Evolutionary conservation across 2,329 filamentous ascomycete genomes (phyloP).

Genomic region (Arthrinium phaeospermum): DNA sequence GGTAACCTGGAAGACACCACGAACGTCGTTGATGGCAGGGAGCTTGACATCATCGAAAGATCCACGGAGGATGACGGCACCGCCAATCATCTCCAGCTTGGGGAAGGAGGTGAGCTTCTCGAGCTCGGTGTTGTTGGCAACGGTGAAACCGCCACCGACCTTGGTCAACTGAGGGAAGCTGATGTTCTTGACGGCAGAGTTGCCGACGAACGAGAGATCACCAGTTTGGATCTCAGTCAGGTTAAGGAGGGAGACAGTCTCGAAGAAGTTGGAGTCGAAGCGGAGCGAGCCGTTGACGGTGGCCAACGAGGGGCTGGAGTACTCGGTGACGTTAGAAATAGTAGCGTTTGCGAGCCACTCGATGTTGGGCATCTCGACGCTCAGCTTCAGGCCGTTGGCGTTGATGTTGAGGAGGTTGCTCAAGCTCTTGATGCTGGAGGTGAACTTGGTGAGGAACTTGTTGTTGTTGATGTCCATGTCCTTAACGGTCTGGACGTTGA

Average conservation of each 20-base stretch:
- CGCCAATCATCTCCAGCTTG: conserved; percentile 70
- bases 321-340: conserved; percentile 77
- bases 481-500: conserved; percentile 77
- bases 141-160: conserved; percentile 79
- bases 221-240: conserved; percentile 69
- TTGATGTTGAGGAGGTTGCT: conserved; percentile 73
- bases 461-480: conserved; percentile 81
- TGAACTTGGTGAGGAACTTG: conserved; percentile 80
- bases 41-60: conserved; percentile 78
- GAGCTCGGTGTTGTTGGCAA: conserved; percentile 87
- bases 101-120: conserved; percentile 69
- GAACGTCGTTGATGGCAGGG: conserved; percentile 69
- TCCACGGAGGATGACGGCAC: conserved; percentile 85
- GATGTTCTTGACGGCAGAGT: conserved; percentile 72
- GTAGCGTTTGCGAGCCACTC: conserved; percentile 80
- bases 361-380: conserved; percentile 78
- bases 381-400: conserved; percentile 78
- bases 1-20: conserved; percentile 73
- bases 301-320: conserved; percentile 75
- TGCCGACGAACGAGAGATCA: conserved; percentile 68
- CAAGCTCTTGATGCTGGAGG: conserved; percentile 79
- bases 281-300: conserved; percentile 79
- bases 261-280: conserved; percentile 81
- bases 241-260: conserved; percentile 68
- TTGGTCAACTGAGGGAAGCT: conserved; percentile 71